Percentiles rank a stretch among this genome's conserved stretches.
phyloP scores from a whole-genome alignment of 2,329 filamentous ascomycete species.

The Pseudogymnoascus sp. region DNA sequence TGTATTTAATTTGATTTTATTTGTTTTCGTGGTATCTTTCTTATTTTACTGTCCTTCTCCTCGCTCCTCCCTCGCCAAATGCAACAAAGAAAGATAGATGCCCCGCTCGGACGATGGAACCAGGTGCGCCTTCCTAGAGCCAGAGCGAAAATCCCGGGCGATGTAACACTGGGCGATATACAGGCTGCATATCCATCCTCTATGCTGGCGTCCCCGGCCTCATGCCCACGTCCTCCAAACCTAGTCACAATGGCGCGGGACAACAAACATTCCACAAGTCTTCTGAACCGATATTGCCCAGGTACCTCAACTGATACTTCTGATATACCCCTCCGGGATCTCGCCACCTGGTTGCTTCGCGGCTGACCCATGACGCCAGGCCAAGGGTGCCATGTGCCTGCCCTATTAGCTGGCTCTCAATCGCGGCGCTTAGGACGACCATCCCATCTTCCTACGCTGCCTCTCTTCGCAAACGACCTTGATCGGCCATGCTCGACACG shows the following conservation, averaged over 20 bases:
- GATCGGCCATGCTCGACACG: background rate
- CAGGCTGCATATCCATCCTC: background rate
- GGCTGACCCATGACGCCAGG: constrained; percentile 2
- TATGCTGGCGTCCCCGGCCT: background rate
- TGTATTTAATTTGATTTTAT: background rate
- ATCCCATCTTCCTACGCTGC: background rate
- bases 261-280: constrained; percentile 2
- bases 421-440: background rate
- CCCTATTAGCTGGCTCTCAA: background rate
- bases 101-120: background rate
- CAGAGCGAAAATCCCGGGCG: background rate
- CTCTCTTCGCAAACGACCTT: background rate
- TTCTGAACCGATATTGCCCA: constrained; percentile 2
- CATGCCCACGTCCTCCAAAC: background rate
- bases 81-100: background rate
- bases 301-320: background rate
- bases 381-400: constrained; percentile 3
- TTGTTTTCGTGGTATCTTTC: background rate
- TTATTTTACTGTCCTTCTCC: background rate
- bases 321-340: background rate
- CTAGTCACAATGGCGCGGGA: background rate
- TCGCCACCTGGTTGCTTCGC: background rate
- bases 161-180: background rate
- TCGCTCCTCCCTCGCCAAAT: background rate
- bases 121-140: background rate